A percentile compares a stretch with the other conserved stretches of the same genome.
These are phyloP conservation scores for Hypsizygus ulmarius DNA, from an alignment of 1,284 basidiomycete genomes.

Conservation along the genomic window DNA sequence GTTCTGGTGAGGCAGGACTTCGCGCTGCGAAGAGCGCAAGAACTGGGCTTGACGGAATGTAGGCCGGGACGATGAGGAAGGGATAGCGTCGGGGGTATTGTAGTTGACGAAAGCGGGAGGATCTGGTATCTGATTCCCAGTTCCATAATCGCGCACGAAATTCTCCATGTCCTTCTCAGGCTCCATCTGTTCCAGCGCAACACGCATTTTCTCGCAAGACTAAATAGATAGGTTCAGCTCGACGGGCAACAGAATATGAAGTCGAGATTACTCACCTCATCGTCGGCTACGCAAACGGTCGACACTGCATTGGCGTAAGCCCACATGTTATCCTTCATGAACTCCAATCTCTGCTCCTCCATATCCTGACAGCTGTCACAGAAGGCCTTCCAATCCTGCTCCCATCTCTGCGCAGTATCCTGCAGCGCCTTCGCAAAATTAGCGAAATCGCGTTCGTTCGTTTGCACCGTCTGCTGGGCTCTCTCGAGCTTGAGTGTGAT, in stretches of 20 bases:
- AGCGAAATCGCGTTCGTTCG: conserved; percentile 89
- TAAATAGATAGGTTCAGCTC: conserved; percentile 30
- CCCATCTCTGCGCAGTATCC: conserved; percentile 87
- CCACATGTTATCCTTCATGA: conserved; percentile 96
- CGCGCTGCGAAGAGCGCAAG: conserved; percentile 53
- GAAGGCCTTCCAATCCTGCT: conserved; percentile 90
- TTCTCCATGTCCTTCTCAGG: conserved; percentile 80
- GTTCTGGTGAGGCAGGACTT: conserved; percentile 30
- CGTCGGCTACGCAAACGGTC: conserved; percentile 93
- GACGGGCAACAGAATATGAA: conserved; percentile 5
- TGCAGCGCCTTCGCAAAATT: conserved; percentile 83
- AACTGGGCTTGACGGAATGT: conserved; percentile 59
- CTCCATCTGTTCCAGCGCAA: conserved; percentile 82
- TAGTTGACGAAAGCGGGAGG: conserved; percentile 82
- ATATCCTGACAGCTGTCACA: conserved; percentile 95
- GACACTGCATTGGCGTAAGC: conserved; percentile 94
- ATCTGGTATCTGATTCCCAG: conserved; percentile 82
- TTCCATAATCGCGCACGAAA: conserved; percentile 84
- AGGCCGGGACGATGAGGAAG: conserved; percentile 52
- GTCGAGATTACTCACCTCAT: conserved; percentile 67
- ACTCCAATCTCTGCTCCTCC: conserved; percentile 91
- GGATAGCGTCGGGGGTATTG: conserved; percentile 59
- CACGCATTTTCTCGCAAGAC: conserved; percentile 87
- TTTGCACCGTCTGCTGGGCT: conserved; percentile 84
- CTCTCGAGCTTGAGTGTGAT: conserved; percentile 85